Evolutionary conservation across 306 rosid genomes (phyloP), one percentile per base, ranked within the genome.

Genomic region (Malus orientalis): DNA sequence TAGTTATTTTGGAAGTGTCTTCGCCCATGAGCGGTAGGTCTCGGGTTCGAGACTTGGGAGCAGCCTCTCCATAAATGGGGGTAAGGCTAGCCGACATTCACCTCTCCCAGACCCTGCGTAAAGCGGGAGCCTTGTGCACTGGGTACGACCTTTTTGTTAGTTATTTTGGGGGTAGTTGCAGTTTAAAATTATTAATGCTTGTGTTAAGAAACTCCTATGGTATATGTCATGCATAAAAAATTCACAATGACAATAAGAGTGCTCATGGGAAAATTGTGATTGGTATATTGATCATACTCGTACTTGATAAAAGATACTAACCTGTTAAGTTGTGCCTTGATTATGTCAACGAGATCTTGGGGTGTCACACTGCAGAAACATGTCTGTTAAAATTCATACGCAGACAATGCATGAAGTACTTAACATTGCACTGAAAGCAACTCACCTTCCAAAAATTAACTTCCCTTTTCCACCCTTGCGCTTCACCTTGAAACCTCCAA

Each of bases 391-490:
- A 79, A 61, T 64, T 68, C 66, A 59, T 49, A 67, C 9, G 42
- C 71, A 75, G 59, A 76, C 15, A 54, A 32, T 62, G 57, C 70
- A 78, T 16, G 11, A 19, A 79, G 23, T 51, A 27, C 53, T 36
- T 18, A 71, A n/a, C 68, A 45, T 66, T 45, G 81, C 68, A 66
- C 47, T 54, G 57, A 42, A 55, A 75, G 64, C 49, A 32, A 69
- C 81, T 79, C 45, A 91, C 98, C 87, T 90, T 84, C 99, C 99
- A 61, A 92, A 95, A 54, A 95, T 95, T 80, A 84, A 97, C 82
- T 92, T 92, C 79, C 99, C 99, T 81, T 92, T 95, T 75, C 97
- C 97, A 72, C 97, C 99, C 88, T 90, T 95, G 73, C 99, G 97
- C 86, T 86, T 95, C 80, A 95, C 99, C 88, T 91, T 90, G 83